A percentile compares a stretch with the other conserved stretches of the same genome.
Evolutionary conservation across 2,329 filamentous ascomycete genomes (phyloP).

Genomic region (Cladosporium colombiae): DNA sequence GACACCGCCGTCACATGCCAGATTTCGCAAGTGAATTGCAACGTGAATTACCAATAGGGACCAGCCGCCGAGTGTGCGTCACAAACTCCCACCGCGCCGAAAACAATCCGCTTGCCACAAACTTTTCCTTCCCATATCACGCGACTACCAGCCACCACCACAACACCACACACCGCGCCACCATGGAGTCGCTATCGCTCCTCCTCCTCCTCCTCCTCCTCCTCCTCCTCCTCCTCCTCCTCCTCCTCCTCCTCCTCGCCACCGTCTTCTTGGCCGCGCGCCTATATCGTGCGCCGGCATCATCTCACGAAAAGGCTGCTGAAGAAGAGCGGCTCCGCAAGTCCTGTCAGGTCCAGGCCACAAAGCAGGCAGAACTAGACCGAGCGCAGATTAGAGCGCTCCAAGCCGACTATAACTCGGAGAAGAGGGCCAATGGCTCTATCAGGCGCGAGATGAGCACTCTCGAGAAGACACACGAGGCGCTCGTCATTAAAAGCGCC

Average conservation of each 20-base stretch:
- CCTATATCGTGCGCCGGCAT: not conserved
- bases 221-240: not conserved
- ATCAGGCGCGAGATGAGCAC: not conserved
- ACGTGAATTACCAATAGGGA: not conserved
- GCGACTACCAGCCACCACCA: conserved; percentile 2
- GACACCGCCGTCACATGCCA: not conserved
- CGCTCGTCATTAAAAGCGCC: not conserved
- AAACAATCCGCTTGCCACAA: not conserved
- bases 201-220: too few species aligned
- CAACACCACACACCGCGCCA: not conserved
- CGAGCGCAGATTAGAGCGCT: not conserved
- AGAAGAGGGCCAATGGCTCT: not conserved
- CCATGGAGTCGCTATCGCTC: not conserved
- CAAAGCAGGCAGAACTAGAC: not conserved
- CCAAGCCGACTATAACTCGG: not conserved
- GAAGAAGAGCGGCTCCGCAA: not conserved
- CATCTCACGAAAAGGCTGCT: not conserved
- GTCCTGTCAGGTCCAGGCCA: not conserved
- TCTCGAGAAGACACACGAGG: not conserved
- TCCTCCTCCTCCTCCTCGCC: not conserved
- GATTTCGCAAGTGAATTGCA: not conserved
- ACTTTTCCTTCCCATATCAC: not conserved
- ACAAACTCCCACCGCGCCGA: not conserved
- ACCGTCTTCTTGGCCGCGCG: not conserved
- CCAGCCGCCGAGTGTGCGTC: not conserved